Percentiles rank a stretch among this genome's conserved stretches.
Evolutionary conservation across 176 grass and related monocot genomes (phyloP).

Genomic region (Bonia amplexicaulis): DNA sequence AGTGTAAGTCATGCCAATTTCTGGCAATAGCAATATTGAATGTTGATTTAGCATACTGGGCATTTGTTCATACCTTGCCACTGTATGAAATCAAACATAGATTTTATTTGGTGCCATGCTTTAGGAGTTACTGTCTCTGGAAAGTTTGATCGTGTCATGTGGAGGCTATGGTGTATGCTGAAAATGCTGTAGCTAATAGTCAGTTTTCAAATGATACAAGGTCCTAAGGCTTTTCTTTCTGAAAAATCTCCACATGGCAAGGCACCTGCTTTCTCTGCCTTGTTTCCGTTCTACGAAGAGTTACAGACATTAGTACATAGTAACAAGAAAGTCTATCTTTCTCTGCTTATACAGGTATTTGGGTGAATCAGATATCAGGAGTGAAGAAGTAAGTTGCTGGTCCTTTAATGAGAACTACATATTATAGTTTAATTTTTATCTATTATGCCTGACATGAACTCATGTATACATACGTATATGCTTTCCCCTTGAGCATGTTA

Average conservation of each 20-base stretch:
- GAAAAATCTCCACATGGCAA: not conserved
- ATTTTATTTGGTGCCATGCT: not conserved
- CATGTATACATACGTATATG: not conserved
- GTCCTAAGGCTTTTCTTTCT: not conserved
- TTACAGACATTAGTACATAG: not conserved
- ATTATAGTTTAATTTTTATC: not conserved
- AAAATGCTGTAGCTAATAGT: not conserved
- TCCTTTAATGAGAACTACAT: not conserved
- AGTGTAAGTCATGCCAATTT: not conserved
- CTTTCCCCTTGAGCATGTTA: not conserved
- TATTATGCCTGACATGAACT: not conserved
- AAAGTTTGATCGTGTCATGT: too few relatives aligned
- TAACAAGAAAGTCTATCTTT: not conserved
- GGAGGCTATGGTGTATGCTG: too few relatives aligned
- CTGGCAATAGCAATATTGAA: too few relatives aligned
- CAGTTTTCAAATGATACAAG: not conserved
- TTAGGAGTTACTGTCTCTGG: not conserved
- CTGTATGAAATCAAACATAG: too few relatives aligned
- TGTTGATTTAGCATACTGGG: too few relatives aligned
- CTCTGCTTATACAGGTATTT: conserved; percentile 25
- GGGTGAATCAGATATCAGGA: conserved; percentile 22
- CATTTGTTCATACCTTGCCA: too few relatives aligned
- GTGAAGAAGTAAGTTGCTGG: conserved; percentile 17
- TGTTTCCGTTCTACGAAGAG: not conserved
- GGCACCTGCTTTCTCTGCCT: not conserved